These are phyloP conservation scores for Termitomyces heimii DNA, from an alignment of 768 basidiomycete genomes.

Conservation along the genomic window DNA sequence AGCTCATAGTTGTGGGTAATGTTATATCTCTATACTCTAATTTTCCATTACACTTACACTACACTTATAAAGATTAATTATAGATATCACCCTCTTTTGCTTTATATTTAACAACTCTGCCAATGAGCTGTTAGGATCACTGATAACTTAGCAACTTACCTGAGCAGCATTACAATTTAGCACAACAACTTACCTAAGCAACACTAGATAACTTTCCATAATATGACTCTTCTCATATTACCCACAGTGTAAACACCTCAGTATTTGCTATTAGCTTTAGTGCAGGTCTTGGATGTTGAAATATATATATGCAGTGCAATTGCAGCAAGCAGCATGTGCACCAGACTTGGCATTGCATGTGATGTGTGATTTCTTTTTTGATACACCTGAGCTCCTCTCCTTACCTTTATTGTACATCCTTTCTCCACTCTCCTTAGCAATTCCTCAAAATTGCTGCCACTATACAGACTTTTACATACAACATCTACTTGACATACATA, in stretches of 20 bases:
- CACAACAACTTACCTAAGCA: no score
- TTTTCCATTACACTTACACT: no score
- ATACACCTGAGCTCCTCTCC: slow-evolving; percentile 48
- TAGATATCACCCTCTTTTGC: no score
- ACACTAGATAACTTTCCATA: no score
- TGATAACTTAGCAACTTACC: no score
- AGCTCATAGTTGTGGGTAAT: no score
- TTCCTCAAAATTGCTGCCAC: not conserved
- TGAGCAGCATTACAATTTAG: no score
- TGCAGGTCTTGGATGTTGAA: slow-evolving; percentile 44
- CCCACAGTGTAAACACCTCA: slow-evolving; percentile 39
- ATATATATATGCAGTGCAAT: slow-evolving; percentile 43
- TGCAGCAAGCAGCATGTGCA: slow-evolving; percentile 50
- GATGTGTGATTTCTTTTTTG: slow-evolving; percentile 62
- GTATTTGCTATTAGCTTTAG: slow-evolving; percentile 58
- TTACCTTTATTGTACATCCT: slow-evolving; percentile 44
- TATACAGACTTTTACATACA: slow-evolving; percentile 38
- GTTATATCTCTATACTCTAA: no score
- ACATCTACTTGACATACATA: slow-evolving; percentile 54
- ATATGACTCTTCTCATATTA: slow-evolving; percentile 1
- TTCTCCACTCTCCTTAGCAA: not conserved
- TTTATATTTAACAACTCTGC: no score
- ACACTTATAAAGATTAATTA: no score
- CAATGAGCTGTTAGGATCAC: no score
- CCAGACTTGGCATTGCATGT: slow-evolving; percentile 60